Evolutionary conservation across 2,329 filamentous ascomycete genomes (phyloP).

Genomic region (Arthrobotrys sphaeroides): DNA sequence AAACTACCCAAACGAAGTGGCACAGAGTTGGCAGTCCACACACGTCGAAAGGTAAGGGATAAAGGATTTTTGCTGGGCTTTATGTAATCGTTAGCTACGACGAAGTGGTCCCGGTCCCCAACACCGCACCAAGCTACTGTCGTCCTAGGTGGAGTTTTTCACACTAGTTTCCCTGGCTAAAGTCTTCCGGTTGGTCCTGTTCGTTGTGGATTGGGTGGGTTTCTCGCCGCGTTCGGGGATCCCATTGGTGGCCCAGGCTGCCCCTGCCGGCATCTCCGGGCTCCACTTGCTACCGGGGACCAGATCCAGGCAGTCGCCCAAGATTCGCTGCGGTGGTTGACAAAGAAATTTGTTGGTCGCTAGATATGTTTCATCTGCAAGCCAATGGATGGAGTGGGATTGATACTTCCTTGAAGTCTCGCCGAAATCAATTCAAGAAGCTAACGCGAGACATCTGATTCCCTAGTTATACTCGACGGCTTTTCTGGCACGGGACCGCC

Average conservation of each 20-base stretch:
- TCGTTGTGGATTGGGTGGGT: slow-evolving; percentile 22
- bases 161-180: slow-evolving; percentile 10
- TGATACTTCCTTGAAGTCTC: neutral
- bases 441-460: slow-evolving; percentile 24
- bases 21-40: neutral
- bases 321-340: slow-evolving; percentile 20
- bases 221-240: neutral
- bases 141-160: neutral
- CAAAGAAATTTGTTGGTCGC: slow-evolving; percentile 17
- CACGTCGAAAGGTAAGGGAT: slow-evolving; percentile 17
- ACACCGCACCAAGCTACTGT: neutral
- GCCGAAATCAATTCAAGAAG: slow-evolving; percentile 18
- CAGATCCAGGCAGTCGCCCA: slow-evolving; percentile 2
- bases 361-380: slow-evolving; percentile 29
- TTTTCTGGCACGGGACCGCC: slow-evolving; percentile 11
- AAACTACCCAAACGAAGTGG: neutral
- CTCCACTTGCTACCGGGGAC: slow-evolving; percentile 19
- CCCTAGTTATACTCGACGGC: slow-evolving; percentile 3
- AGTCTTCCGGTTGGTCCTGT: neutral
- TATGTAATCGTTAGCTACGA: neutral
- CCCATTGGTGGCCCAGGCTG: slow-evolving; percentile 3
- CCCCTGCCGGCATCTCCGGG: slow-evolving; percentile 27
- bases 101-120: neutral
- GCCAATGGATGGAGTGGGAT: slow-evolving; percentile 34
- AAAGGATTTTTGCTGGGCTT: slow-evolving; percentile 8